phyloP scores from a whole-genome alignment of 768 basidiomycete genomes.

The Suillus cothurnatus region DNA sequence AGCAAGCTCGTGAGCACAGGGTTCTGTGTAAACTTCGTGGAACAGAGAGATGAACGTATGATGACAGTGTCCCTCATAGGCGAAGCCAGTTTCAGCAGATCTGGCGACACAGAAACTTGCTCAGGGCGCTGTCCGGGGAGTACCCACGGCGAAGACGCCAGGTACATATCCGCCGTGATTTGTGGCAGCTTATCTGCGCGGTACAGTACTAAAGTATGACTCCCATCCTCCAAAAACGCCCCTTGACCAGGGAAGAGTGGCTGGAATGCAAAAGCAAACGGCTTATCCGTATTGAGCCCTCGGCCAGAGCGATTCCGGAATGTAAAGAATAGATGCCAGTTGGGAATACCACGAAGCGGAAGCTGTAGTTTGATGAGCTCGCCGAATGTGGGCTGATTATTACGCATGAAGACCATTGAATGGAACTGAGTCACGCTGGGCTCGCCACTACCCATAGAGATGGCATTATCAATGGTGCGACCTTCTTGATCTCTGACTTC shows the following conservation, averaged over 20 bases:
- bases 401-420: slow-evolving; percentile 89
- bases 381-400: slow-evolving; percentile 87
- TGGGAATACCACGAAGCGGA: slow-evolving; percentile 63
- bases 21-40: slow-evolving; percentile 91
- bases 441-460: slow-evolving; percentile 87
- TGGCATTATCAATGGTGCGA: slow-evolving; percentile 62
- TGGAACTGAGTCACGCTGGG: slow-evolving; percentile 77
- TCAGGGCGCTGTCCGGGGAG: slow-evolving; percentile 60
- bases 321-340: slow-evolving; percentile 94
- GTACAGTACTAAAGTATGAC: slow-evolving; percentile 84
- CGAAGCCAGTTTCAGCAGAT: slow-evolving; percentile 65
- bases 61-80: slow-evolving; percentile 77
- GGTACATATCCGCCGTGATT: slow-evolving; percentile 70
- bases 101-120: slow-evolving; percentile 55
- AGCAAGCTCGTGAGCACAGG: slow-evolving; percentile 77
- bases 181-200: slow-evolving; percentile 71
- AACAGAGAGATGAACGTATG: slow-evolving; percentile 89
- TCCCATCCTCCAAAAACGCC: slow-evolving; percentile 87
- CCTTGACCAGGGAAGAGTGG: slow-evolving; percentile 79
- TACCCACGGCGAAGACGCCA: slow-evolving; percentile 65
- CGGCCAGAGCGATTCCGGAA: slow-evolving; percentile 76
- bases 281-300: slow-evolving; percentile 55
- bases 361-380: slow-evolving; percentile 90
- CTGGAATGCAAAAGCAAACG: slow-evolving; percentile 92
- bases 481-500: slow-evolving; percentile 84